Conservation (phyloP, 495 filamentous ascomycete species). For the Podospora tetraspora region DNA sequence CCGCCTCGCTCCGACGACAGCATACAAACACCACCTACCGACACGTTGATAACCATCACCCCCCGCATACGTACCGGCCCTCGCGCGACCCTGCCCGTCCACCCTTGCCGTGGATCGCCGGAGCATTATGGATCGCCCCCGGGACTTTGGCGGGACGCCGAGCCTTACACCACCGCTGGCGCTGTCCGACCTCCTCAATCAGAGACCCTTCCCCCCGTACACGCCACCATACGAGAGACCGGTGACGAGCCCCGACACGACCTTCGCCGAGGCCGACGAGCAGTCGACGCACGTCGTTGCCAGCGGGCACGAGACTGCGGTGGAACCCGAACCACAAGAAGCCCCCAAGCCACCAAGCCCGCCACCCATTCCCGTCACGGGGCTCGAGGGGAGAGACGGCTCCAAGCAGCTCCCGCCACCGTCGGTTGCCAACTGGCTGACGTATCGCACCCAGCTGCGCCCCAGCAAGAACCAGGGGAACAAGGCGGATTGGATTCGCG, state of each 20-base stretch:
- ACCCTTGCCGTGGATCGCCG: not conserved
- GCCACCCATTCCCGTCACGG: not conserved
- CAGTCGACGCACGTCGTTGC: slow-evolving; percentile 5
- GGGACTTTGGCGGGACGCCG: slow-evolving; percentile 12
- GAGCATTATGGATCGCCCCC: slow-evolving; percentile 23
- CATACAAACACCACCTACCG: not conserved
- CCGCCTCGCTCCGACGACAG: not conserved
- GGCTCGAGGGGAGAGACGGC: not conserved
- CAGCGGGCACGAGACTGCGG: not conserved
- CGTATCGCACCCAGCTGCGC: slow-evolving; percentile 24
- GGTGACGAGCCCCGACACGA: slow-evolving; percentile 4
- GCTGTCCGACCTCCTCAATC: slow-evolving; percentile 24
- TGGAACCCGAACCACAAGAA: slow-evolving; percentile 1
- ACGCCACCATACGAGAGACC: slow-evolving; percentile 17
- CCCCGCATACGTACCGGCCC: not conserved
- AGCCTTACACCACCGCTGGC: slow-evolving; percentile 22
- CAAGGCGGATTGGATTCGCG: slow-evolving; percentile 34
- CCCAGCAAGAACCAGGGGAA: slow-evolving; percentile 26
- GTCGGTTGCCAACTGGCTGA: slow-evolving; percentile 21
- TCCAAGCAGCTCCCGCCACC: slow-evolving; percentile 1
- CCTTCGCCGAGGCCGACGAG: slow-evolving; percentile 9
- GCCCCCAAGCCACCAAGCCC: not conserved
- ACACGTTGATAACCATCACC: not conserved
- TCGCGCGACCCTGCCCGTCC: slow-evolving; percentile 7
- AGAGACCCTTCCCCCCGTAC: slow-evolving; percentile 17